Evolutionary conservation across 2,329 filamentous ascomycete genomes (phyloP).

Genomic region (Neurospora sp.): DNA sequence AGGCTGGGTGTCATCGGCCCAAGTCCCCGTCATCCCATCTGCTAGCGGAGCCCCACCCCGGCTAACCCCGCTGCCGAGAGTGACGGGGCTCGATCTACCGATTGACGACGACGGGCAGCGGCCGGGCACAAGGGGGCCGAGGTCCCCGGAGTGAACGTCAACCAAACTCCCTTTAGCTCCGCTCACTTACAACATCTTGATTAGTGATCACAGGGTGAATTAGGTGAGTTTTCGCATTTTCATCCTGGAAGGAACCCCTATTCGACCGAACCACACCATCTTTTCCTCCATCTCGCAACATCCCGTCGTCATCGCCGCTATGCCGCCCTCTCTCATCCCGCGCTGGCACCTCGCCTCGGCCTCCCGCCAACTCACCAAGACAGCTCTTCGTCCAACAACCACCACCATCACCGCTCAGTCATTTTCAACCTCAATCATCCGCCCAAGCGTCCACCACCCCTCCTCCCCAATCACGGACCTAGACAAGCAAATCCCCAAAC

Average conservation of each 20-base stretch:
- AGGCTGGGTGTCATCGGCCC: neutral
- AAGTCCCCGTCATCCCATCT: neutral
- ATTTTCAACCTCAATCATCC: too few relatives aligned
- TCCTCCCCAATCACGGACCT: neutral
- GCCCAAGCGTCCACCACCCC: too few relatives aligned
- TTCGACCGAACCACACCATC: neutral
- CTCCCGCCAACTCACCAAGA: too few relatives aligned
- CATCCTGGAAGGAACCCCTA: neutral
- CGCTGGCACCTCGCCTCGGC: neutral
- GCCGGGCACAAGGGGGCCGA: neutral
- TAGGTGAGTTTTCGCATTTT: neutral
- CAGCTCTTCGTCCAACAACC: too few relatives aligned
- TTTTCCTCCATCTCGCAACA: neutral
- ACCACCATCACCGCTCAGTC: neutral
- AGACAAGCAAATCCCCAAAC: conserved; percentile 6
- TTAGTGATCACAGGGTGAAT: neutral
- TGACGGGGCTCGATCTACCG: neutral
- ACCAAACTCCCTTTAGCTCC: neutral
- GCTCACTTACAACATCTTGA: neutral
- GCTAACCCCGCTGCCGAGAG: neutral
- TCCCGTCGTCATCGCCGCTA: neutral
- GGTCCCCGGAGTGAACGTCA: neutral
- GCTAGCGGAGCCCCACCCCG: neutral
- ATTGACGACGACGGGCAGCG: neutral
- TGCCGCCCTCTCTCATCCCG: neutral